These are phyloP conservation scores for Sequoiadendron giganteum DNA, from an alignment of 75 land plant species.

Conservation along the genomic window DNA sequence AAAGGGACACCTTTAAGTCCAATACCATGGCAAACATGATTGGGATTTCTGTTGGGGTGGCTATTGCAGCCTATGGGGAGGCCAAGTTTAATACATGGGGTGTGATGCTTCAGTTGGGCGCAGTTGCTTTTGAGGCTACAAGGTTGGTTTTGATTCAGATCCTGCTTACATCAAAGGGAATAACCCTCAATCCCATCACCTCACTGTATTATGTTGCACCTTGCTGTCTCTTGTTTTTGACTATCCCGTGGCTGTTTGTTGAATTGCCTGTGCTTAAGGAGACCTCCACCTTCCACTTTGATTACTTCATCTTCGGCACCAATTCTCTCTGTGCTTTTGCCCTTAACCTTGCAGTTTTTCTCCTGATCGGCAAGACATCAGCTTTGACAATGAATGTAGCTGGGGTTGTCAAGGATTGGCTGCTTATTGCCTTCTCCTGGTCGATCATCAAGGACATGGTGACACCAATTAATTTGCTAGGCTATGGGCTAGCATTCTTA, in stretches of 20 bases:
- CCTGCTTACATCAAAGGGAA: slow-evolving; percentile 85
- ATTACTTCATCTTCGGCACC: slow-evolving; percentile 67
- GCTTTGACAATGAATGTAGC: slow-evolving; percentile 98
- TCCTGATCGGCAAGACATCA: slow-evolving; percentile 92
- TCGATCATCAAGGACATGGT: slow-evolving; percentile 85
- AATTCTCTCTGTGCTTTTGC: slow-evolving; percentile 90
- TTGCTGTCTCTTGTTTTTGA: slow-evolving; percentile 76
- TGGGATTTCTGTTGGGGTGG: slow-evolving; percentile 84
- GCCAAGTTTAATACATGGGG: slow-evolving; percentile 78
- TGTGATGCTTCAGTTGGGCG: slow-evolving; percentile 71
- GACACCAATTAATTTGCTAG: slow-evolving; percentile 73
- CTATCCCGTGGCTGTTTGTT: slow-evolving; percentile 82
- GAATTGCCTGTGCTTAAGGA: slow-evolving; percentile 65
- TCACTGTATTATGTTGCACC: slow-evolving; percentile 95
- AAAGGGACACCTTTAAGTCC: slow-evolving; percentile 61
- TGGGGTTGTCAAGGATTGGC: slow-evolving; percentile 98
- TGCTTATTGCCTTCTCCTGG: slow-evolving; percentile 96
- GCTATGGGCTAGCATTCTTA: slow-evolving; percentile 84
- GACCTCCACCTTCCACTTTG: slow-evolving; percentile 55
- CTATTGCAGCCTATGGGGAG: slow-evolving; percentile 96
- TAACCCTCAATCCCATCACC: slow-evolving; percentile 90
- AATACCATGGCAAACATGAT: slow-evolving; percentile 83
- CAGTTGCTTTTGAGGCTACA: slow-evolving; percentile 89
- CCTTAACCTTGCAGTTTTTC: slow-evolving; percentile 87
- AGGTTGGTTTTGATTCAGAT: slow-evolving; percentile 92